Evolutionary conservation across 73 alveolate genomes (phyloP).

Genomic region (Paramecium octaurelia): DNA sequence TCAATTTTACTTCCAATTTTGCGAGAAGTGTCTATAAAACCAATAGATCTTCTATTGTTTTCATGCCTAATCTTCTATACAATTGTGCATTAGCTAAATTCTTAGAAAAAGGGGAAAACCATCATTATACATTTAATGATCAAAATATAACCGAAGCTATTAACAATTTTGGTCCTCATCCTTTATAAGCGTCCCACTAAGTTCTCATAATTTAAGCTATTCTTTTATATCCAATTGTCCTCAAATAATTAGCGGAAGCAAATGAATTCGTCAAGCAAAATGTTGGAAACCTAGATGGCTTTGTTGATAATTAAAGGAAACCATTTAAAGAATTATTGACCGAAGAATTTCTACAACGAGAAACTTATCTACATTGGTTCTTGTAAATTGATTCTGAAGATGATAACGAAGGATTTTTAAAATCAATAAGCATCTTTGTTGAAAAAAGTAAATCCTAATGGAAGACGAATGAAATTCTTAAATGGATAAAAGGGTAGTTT

Average conservation of each 20-base stretch:
- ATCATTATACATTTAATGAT: not conserved
- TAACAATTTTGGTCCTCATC: not conserved
- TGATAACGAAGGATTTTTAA: slow-evolving; percentile 11
- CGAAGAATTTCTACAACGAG: slow-evolving; percentile 21
- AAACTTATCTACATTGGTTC: slow-evolving; percentile 31
- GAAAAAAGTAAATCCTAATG: not conserved
- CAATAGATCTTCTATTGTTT: not conserved
- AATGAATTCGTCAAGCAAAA: not conserved
- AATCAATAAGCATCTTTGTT: not conserved
- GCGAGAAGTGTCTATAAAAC: not conserved
- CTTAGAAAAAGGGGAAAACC: not conserved
- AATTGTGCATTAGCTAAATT: slow-evolving; percentile 45
- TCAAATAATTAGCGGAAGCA: not conserved
- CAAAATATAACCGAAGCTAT: not conserved
- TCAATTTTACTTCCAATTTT: not conserved
- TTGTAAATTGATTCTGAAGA: not conserved
- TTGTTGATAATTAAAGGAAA: not conserved
- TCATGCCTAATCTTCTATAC: slow-evolving; percentile 5
- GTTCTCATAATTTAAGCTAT: slow-evolving; percentile 13
- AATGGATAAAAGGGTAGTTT: slow-evolving; percentile 19
- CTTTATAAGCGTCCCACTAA: slow-evolving; percentile 16
- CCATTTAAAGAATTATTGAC: slow-evolving; percentile 11
- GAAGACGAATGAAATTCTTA: not conserved
- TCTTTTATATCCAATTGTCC: not conserved
- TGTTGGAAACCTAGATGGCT: slow-evolving; percentile 12